Evolutionary conservation across 108 stramenopile species (phyloP).

Genomic region (Cyclotella baltica): DNA sequence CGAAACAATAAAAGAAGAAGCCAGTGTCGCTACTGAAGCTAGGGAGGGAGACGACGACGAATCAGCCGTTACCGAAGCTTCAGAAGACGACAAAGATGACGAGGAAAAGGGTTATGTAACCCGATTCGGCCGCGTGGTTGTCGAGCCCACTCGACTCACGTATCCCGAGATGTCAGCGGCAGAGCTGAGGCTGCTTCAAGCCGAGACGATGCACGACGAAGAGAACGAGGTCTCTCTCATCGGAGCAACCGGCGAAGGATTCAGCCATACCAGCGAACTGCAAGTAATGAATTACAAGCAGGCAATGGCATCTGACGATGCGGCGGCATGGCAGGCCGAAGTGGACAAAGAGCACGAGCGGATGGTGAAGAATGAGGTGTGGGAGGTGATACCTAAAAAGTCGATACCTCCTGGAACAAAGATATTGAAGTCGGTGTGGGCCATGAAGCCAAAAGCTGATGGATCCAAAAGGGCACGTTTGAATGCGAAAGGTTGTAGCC

Average conservation of each 20-base stretch:
- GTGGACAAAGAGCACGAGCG: slow-evolving; percentile 29
- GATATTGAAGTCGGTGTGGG: background rate
- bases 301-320: slow-evolving; percentile 26
- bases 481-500: no score
- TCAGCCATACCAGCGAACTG: slow-evolving; percentile 28
- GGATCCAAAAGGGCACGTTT: slow-evolving; percentile 25
- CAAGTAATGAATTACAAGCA: slow-evolving; percentile 45
- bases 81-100: background rate
- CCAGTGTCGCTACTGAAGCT: no score
- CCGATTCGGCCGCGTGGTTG: background rate
- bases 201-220: background rate
- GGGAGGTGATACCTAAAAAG: background rate
- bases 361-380: slow-evolving; percentile 5
- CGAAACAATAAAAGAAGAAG: background rate
- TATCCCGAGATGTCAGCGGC: background rate
- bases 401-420: background rate
- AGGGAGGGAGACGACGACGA: background rate
- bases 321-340: slow-evolving; percentile 30
- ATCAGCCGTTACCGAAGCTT: background rate
- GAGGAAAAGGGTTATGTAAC: no score
- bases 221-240: background rate
- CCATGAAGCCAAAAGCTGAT: no score
- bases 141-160: background rate
- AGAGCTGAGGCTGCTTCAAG: background rate
- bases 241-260: slow-evolving; percentile 36